Percentiles rank a stretch among this genome's conserved stretches.
Conservation (phyloP, 129 eudicot genomes). For the Saposhnikovia divaricata region DNA sequence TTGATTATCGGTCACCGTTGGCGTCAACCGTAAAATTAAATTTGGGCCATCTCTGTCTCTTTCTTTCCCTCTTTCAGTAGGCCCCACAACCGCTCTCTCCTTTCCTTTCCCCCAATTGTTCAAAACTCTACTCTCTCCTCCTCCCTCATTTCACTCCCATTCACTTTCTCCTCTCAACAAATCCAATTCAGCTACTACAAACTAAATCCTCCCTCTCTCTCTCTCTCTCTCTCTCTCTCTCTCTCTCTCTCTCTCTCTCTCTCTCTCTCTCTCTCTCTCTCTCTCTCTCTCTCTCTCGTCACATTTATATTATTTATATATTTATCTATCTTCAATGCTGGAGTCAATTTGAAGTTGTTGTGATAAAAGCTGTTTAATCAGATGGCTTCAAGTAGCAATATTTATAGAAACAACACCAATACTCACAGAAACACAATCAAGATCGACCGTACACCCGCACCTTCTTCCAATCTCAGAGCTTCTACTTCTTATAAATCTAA, state of each 20-base stretch:
- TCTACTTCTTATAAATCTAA: constrained; percentile 61
- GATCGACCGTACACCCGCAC: constrained; percentile 25
- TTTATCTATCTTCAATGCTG: not conserved
- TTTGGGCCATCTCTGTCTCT: not conserved
- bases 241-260: not conserved
- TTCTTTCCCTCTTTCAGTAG: not conserved
- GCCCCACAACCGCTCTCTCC: not conserved
- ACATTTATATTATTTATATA: no score
- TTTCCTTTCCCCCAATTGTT: not conserved
- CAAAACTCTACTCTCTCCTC: no score
- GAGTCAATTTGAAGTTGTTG: not conserved
- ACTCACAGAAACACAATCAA: constrained; percentile 31
- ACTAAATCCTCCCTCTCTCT: not conserved
- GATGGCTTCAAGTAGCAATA: constrained; percentile 23
- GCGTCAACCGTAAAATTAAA: no score
- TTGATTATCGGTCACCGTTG: no score
- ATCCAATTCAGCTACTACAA: not conserved
- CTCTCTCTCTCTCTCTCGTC: no score
- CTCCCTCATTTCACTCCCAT: not conserved
- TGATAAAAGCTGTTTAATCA: not conserved
- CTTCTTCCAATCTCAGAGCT: constrained; percentile 40
- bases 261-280: not conserved
- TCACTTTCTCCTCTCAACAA: not conserved
- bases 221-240: not conserved
- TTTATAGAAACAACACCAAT: constrained; percentile 52